Base-by-base conservation (phyloP, 345 rosid species). In the Dipteronia dyeriana region DNA sequence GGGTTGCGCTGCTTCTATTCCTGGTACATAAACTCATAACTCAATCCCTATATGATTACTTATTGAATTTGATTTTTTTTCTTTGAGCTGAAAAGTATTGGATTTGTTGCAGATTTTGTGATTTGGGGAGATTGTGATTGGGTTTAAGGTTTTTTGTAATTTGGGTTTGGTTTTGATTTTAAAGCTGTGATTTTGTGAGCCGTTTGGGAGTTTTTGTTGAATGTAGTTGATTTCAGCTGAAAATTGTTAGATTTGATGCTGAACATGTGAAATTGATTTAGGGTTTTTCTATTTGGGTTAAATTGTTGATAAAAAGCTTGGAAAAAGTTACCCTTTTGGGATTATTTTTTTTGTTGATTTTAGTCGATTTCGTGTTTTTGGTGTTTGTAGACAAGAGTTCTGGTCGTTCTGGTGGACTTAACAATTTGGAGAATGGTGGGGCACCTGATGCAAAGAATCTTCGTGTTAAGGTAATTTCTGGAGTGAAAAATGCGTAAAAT, bases 1-100 rank as follows among this genome's bases (percentile, higher is more conserved):
- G 98, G 98, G 98, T 78, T 95, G 98, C 83, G 78, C 95, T 74
- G 87, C 94, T 82, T 95, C 98, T 80, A 89, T 91, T 80, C 98
- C 95, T 75, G 95, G 97, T 91, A 80, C 78, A 29, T 38, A 19
- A 26, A 16, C 53, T 10, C 61, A 49, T 47, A 47, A 69, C 31
- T 13, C 13, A 17, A 17, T 12, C 26, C 22, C 47, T 34, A 5
- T 31, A 4, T 56, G 8, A 7, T 12, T 23, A 59, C 66, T 71
- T 59, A 4, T 53, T 77, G 31, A 16, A 6, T 65, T 75, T 26
- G 41, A 10, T 34, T 68, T 74, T 41, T 34, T 34, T 41, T 41
- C 7, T 41, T 78, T 76, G 38, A 57, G 62, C 60, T 49, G 54
- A 49, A 62, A 41, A 57, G 8, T 6, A 16, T 7, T 25, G 54